Base-by-base conservation (phyloP, 371 early-diverging fungal genomes). In the Rhizomucor miehei region DNA sequence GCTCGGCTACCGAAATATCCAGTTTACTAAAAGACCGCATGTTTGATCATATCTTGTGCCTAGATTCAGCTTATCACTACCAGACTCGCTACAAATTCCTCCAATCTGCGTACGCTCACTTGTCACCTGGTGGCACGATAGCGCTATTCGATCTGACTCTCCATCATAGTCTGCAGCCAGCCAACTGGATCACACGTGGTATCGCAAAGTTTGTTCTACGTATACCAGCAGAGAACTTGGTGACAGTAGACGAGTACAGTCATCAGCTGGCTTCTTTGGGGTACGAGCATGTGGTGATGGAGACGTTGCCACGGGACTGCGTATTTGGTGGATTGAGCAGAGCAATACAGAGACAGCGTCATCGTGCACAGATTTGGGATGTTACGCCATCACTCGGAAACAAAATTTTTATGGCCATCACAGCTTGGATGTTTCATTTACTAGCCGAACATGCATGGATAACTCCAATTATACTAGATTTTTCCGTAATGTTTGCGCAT, bases 11-110 rank as follows among this genome's bases (percentile, higher is more conserved):
- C 12, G 48, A 66, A 25, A 35, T 73, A 11, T 36, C 44, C 9
- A 11, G 12, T 11, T 10, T 49, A 3, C 43, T 60, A 12, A 24
- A 34, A 11, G 20, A 60, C 12, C 13, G 44, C 6, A 19, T 25
- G 60, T 21, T 63, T 47, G 73, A 79, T 40, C 65, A 70, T 59
- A 69, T 84, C 10, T 5, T 79, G 12, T 73, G 75, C 3, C 75
- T 84, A 35, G 84, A 84, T 54, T 77, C 82, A 0, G 84, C 84
- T 0, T 81, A 81, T 36, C 84, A 84, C 41, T 84, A 73, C 56
- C 53, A 64, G 24, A 80, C 84, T 0, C 78, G 82, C 1, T 73
- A 72, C 60, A 40, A 60, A 3, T 84, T 84, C 29, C 52, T 84
- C 8, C 53, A 59, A 14, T 62, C 62, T 5, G 74, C 71, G 1